Conservation (phyloP, 805 yeast genomes). For the Kodamaea kakaduensis region DNA sequence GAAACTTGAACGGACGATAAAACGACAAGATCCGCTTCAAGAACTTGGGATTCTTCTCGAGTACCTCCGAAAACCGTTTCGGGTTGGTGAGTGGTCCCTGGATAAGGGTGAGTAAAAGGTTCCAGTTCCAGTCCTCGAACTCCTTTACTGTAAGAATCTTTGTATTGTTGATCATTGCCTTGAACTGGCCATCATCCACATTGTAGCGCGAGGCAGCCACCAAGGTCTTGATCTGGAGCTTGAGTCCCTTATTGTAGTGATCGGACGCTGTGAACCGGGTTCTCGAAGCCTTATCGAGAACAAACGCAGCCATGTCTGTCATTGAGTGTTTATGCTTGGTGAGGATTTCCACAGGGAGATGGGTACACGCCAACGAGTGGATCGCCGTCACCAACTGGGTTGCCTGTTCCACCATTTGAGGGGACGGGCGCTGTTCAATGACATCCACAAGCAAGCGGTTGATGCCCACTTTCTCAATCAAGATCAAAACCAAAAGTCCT, state of each 20-base stretch:
- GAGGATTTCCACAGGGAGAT: conserved; percentile 49
- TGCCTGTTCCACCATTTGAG: conserved; percentile 52
- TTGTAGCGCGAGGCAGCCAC: conserved; percentile 21
- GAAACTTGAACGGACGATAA: conserved; percentile 84
- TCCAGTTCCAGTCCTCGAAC: conserved; percentile 87
- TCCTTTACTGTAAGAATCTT: conserved; percentile 75
- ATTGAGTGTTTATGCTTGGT: conserved; percentile 16
- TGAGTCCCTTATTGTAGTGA: conserved; percentile 26
- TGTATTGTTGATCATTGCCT: conserved; percentile 61
- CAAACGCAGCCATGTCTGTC: conserved; percentile 26
- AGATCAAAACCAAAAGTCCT: conserved; percentile 53
- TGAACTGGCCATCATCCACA: conserved; percentile 63
- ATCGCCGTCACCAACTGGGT: conserved; percentile 63
- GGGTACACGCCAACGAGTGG: conserved; percentile 44
- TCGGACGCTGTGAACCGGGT: conserved; percentile 28
- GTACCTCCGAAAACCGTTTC: conserved; percentile 69
- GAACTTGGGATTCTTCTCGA: conserved; percentile 73
- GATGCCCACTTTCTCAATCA: conserved; percentile 49
- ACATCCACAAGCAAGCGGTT: conserved; percentile 44
- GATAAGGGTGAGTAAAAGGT: conserved; percentile 61
- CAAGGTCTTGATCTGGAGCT: conserved; percentile 19
- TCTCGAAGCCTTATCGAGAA: conserved; percentile 44
- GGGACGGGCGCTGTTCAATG: conserved; percentile 33
- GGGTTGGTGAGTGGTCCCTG: conserved; percentile 80
- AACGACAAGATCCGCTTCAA: conserved; percentile 80